A percentile compares a stretch with the other conserved stretches of the same genome.
Conservation (phyloP, 2,329 filamentous ascomycete species). For the Pseudonectria foliicola region DNA sequence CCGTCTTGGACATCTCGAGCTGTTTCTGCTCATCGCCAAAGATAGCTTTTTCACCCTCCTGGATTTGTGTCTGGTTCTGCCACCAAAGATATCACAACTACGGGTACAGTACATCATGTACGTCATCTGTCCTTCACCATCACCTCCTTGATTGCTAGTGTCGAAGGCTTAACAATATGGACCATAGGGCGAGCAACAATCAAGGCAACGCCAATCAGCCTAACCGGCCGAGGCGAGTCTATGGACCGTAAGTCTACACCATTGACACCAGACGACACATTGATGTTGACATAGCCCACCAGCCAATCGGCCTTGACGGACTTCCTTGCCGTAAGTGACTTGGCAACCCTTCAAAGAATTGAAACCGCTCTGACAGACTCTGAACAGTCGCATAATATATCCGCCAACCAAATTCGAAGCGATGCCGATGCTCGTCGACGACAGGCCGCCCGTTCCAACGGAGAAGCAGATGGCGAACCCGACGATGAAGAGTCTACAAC, state of each 20-base stretch:
- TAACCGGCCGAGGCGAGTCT: conserved; percentile 25
- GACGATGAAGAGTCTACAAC: conserved; percentile 15
- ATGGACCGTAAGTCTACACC: conserved; percentile 29
- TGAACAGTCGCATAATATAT: conserved; percentile 64
- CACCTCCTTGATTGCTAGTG: too few species aligned
- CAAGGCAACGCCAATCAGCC: conserved; percentile 8
- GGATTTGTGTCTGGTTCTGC: too few species aligned
- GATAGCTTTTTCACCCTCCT: too few species aligned
- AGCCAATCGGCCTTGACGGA: conserved; percentile 48
- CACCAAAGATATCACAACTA: too few species aligned
- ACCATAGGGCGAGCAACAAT: conserved; percentile 2
- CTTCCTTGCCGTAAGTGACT: conserved; percentile 39
- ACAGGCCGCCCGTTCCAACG: conserved; percentile 20
- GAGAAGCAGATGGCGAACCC: conserved; percentile 12
- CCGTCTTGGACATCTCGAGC: too few species aligned
- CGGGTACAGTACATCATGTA: too few species aligned
- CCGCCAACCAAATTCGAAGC: conserved; percentile 46
- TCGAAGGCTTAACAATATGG: background rate
- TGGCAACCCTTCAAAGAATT: background rate
- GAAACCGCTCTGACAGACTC: background rate
- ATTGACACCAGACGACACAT: background rate
- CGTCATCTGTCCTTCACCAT: too few species aligned
- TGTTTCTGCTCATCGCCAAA: too few species aligned
- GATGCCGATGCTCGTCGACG: conserved; percentile 44
- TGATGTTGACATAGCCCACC: conserved; percentile 5